Evolutionary conservation across 2,329 filamentous ascomycete genomes (phyloP).

Genomic region (Dendrostoma leiphaemia): DNA sequence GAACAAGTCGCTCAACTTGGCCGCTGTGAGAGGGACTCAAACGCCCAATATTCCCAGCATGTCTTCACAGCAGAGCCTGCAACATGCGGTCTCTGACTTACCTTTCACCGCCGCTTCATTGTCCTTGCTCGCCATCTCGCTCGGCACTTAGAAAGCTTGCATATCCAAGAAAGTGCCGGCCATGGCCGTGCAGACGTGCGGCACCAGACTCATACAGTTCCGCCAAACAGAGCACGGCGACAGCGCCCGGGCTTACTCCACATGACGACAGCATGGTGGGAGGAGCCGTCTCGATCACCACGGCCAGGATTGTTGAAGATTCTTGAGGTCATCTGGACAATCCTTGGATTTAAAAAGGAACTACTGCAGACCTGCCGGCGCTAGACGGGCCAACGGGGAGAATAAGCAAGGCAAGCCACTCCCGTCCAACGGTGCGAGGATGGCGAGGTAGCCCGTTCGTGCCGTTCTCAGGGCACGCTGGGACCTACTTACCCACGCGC

Average conservation of each 20-base stretch:
- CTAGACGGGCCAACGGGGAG: neutral
- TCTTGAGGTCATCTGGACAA: neutral
- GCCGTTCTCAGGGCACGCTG: no score
- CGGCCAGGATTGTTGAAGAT: neutral
- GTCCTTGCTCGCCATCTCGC: no score
- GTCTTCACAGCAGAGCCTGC: no score
- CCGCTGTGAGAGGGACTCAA: no score
- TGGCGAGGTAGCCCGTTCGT: neutral
- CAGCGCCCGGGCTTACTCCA: no score
- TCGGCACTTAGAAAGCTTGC: no score
- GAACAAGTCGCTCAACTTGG: no score
- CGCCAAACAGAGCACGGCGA: neutral
- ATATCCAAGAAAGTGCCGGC: no score
- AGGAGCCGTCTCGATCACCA: neutral
- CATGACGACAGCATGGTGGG: no score
- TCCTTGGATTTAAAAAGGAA: neutral
- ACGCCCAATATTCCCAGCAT: no score
- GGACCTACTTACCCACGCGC: neutral
- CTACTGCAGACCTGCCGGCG: constrained; percentile 2
- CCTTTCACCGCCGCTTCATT: neutral
- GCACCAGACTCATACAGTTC: neutral
- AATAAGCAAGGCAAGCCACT: neutral
- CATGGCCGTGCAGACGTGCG: no score
- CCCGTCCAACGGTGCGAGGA: neutral
- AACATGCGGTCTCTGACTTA: no score